A percentile compares a stretch with the other conserved stretches of the same genome.
Evolutionary conservation across 305 asterid species (phyloP).

Genomic region (Euphrasia arctica): DNA sequence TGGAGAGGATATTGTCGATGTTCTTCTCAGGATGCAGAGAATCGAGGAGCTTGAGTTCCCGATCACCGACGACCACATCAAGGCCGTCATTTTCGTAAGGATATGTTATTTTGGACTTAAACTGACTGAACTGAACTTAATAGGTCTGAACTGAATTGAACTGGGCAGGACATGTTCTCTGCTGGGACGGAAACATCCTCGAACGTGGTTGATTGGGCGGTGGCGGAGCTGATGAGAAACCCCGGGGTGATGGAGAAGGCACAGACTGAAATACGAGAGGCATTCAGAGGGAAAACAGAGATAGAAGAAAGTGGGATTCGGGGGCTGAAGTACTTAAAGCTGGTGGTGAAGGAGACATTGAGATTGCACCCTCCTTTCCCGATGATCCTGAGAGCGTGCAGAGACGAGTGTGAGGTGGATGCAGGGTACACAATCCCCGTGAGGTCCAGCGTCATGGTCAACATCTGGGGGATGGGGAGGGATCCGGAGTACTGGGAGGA

Average conservation of each 20-base stretch:
- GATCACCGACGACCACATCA: not conserved
- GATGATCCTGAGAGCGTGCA: not conserved
- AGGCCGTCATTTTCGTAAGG: not conserved
- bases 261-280: not conserved
- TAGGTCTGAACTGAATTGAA: no score
- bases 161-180: not conserved
- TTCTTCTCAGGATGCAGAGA: not conserved
- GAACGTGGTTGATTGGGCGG: not conserved
- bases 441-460: not conserved
- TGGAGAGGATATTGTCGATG: not conserved
- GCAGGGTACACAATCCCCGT: not conserved
- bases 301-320: not conserved
- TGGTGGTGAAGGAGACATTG: not conserved
- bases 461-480: conserved; percentile 1
- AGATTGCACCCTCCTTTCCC: conserved; percentile 5
- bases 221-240: conserved; percentile 9
- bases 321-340: not conserved
- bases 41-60: not conserved
- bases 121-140: no score
- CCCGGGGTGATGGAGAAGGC: not conserved
- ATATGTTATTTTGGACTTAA: not conserved
- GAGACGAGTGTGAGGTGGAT: not conserved
- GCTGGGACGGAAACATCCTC: conserved; percentile 1
- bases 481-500: conserved; percentile 2
- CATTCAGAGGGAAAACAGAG: not conserved